These are phyloP conservation scores for Termitomyces sp. DNA, from an alignment of 768 basidiomycete species.

Conservation along the genomic window DNA sequence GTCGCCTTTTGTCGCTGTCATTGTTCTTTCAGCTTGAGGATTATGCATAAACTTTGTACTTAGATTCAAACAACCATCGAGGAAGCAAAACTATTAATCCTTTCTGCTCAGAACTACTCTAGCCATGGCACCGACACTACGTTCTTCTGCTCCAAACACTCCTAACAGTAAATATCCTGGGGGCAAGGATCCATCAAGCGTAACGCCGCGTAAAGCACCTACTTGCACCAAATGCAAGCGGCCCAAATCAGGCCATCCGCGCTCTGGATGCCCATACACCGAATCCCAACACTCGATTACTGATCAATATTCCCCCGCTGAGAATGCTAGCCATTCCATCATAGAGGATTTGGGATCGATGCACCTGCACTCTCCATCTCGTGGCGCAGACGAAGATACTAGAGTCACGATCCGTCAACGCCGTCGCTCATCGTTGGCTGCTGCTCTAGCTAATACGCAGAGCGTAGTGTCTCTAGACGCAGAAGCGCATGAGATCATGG, in stretches of 20 bases:
- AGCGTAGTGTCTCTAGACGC: conserved; percentile 51
- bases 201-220: conserved; percentile 47
- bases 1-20: too few species aligned
- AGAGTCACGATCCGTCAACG: conserved; percentile 29
- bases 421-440: conserved; percentile 26
- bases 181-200: conserved; percentile 11
- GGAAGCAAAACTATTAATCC: too few species aligned
- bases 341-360: conserved; percentile 45
- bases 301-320: conserved; percentile 3
- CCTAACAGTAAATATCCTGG: conserved; percentile 9
- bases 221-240: conserved; percentile 54
- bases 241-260: conserved; percentile 56
- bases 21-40: neutral
- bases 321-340: conserved; percentile 24
- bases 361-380: conserved; percentile 28
- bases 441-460: conserved; percentile 27
- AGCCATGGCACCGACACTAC: conserved; percentile 19
- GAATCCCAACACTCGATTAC: conserved; percentile 24
- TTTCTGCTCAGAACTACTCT: neutral
- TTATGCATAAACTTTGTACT: neutral
- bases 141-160: conserved; percentile 16
- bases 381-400: conserved; percentile 26
- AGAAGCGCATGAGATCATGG: conserved; percentile 44
- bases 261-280: conserved; percentile 54
- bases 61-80: neutral